Conservation (phyloP, 768 basidiomycete species). For the Butyriboletus loyo region DNA sequence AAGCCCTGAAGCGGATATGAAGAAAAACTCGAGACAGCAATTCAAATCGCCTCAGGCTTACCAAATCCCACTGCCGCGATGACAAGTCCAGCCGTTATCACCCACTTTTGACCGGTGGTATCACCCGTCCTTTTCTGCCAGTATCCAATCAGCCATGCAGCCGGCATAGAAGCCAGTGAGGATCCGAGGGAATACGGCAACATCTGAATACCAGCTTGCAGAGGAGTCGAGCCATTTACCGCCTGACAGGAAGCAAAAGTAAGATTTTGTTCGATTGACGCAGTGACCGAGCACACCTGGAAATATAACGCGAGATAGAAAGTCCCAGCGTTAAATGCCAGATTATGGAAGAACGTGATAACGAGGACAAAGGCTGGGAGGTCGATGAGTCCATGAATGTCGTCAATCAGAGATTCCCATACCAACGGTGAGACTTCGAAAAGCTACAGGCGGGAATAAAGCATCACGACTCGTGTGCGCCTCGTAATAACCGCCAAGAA, state of each 20-base stretch:
- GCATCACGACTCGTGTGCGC: constrained; percentile 62
- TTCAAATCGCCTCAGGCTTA: constrained; percentile 29
- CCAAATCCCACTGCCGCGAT: constrained; percentile 74
- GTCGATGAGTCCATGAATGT: constrained; percentile 7
- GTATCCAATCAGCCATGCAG: constrained; percentile 77
- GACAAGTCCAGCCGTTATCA: constrained; percentile 60
- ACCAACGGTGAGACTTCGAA: constrained; percentile 62
- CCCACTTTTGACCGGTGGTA: constrained; percentile 62
- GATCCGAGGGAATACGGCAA: constrained; percentile 85
- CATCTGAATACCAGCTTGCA: constrained; percentile 70
- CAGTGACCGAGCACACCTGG: constrained; percentile 49
- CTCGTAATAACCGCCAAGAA: constrained; percentile 67
- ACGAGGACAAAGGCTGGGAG: constrained; percentile 58
- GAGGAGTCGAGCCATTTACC: constrained; percentile 65
- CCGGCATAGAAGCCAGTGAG: constrained; percentile 80
- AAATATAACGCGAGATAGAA: constrained; percentile 84
- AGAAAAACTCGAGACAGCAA: neutral
- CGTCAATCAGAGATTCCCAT: constrained; percentile 22
- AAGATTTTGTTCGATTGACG: neutral
- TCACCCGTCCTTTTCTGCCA: constrained; percentile 55
- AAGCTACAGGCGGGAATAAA: constrained; percentile 64
- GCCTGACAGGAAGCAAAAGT: constrained; percentile 41
- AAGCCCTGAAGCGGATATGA: constrained; percentile 48
- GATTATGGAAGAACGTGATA: constrained; percentile 76
- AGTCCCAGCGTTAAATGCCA: constrained; percentile 80